Percentiles rank a stretch among this genome's conserved stretches.
Evolutionary conservation across 2,329 filamentous ascomycete genomes (phyloP).

Genomic region (Metarhizium album): DNA sequence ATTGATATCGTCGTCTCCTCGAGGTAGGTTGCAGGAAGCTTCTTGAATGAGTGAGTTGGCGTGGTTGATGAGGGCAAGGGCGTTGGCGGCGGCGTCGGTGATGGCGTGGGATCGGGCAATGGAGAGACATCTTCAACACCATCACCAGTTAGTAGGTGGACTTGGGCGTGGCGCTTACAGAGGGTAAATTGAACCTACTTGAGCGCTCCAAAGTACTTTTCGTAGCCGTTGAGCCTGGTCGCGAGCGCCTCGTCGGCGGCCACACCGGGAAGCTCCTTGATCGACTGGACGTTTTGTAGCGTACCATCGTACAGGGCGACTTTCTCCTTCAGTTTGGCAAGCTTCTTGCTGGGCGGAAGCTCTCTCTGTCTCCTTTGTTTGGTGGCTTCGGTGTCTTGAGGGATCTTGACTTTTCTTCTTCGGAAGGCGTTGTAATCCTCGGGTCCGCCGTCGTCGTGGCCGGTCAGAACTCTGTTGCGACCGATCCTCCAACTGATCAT

Average conservation of each 20-base stretch:
- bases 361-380: slow-evolving; percentile 36
- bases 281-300: slow-evolving; percentile 79
- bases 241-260: slow-evolving; percentile 71
- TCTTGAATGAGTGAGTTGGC: slow-evolving; percentile 53
- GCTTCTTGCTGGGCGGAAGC: slow-evolving; percentile 61
- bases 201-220: slow-evolving; percentile 76
- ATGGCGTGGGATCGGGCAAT: slow-evolving; percentile 78
- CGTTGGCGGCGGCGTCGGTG: slow-evolving; percentile 60
- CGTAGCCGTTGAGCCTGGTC: slow-evolving; percentile 65
- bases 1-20: slow-evolving; percentile 15
- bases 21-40: slow-evolving; percentile 37
- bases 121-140: slow-evolving; percentile 55
- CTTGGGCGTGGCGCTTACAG: too few relatives aligned
- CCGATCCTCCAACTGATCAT: slow-evolving; percentile 93
- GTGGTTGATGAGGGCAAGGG: slow-evolving; percentile 73
- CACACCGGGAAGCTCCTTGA: slow-evolving; percentile 82
- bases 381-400: slow-evolving; percentile 20
- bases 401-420: slow-evolving; percentile 34
- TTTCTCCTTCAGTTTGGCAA: slow-evolving; percentile 74
- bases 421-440: slow-evolving; percentile 38
- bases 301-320: slow-evolving; percentile 86
- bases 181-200: slow-evolving; percentile 45
- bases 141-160: background rate
- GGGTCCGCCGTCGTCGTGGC: slow-evolving; percentile 65
- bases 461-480: slow-evolving; percentile 79